Evolutionary conservation across 1,139 yeast species (phyloP), one percentile per base, ranked within the genome.

Genomic region (Candida sojae): DNA sequence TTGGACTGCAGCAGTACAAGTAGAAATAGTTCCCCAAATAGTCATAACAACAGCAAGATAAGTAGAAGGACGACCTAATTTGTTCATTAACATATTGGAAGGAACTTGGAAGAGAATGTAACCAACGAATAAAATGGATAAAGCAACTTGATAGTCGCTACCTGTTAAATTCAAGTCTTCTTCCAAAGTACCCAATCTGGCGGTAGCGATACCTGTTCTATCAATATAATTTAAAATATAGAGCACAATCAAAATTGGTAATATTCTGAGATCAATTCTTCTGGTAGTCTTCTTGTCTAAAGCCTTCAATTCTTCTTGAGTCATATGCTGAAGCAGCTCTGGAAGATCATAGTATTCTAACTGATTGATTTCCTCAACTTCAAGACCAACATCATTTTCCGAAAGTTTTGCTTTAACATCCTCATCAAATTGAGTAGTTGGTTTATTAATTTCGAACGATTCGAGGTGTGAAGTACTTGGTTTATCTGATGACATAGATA

Each of bases 101-200:
- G 86, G 85, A 49, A 83, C 73, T 62, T 83, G 84, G 73, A 82
- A 75, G 45, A 79, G 63, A 53, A 83, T 80, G 59, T 83, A 84
- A 48, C 86, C 86, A 29, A 82, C 84, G 54, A 80, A 83, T 44
- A 83, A 70, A 48, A 83, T 74, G 25, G 84, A 75, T 53, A 82
- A 75, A 58, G 79, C 71, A 5, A 82, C 78, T 59, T 82, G 82
- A 60, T 79, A 83, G 57, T 83, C 78, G 43, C 68, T 63, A 2
- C 83, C 80, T 3, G 61, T 54, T 47, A 84, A 68, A 2, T 71
- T 67, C 48, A 83, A 62, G 52, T 83, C 87, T 12, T 66, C 69
- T 51, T 74, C 80, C 39, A 83, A 61, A 5, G 85, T 85, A 48
- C 82, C 85, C 28, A 83, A 70, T 53, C 83, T 70, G 0, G 88